Evolutionary conservation across 1,139 yeast genomes (phyloP), one percentile per base, ranked within the genome.

Genomic region (Magnusiomyces sp.): DNA sequence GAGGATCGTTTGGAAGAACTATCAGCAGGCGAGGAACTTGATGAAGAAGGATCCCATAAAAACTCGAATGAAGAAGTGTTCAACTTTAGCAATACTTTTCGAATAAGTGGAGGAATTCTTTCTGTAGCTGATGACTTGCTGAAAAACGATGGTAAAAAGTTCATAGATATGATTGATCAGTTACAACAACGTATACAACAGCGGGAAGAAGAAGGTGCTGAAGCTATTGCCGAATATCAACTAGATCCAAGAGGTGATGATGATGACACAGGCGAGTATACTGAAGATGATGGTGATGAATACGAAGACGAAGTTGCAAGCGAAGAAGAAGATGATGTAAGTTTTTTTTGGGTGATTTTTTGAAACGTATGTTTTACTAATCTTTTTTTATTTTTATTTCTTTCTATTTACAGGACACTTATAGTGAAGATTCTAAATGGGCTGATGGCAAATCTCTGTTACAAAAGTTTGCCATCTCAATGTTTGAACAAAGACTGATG

Each of bases 391-490:
- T 16, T 29, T 19, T 36, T 17, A 13, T n/a, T 19, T 38, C 14
- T 29, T 34, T 34, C 13, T 20, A 20, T 32, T 9, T 27, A 20
- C 14, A 57, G 43, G 59, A 55, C 17, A 76, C 75, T 50, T 70
- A 78, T 16, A 74, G 79, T 9, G 85, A 82, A 55, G 83, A 79
- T 56, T 83, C 78, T 56, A 76, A 87, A 51, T 70, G 83, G 65
- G 83, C 80, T 56, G 95, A 87, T 63, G 82, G 90, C 31, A 80
- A 88, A 43, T 79, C 84, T 45, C 74, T 86, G 69, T 77, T 88
- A 54, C 85, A 85, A 58, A 76, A 84, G 60, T 80, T 87, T 56
- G 84, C 88, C 1, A 83, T 90, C 13, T 78, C 84, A 51, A 71
- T 86, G 59, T 76, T 87, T 59, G 89, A 84, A 60, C 81, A 78